Percentiles rank a stretch among this genome's conserved stretches.
Conservation (phyloP, 768 basidiomycete species). For the Termitomyces sp. region DNA sequence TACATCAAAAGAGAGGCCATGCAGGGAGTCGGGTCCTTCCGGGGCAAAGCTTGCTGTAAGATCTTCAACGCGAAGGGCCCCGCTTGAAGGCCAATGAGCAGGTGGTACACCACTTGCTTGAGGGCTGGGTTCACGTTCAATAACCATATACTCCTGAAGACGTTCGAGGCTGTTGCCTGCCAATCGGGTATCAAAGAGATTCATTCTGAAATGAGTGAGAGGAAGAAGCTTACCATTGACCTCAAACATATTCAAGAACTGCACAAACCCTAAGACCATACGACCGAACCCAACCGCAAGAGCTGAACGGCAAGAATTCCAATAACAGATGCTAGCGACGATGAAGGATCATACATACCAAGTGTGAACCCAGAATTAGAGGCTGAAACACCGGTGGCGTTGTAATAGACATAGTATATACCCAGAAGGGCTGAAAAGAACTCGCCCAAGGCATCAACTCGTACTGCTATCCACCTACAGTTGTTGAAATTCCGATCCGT, state of each 20-base stretch:
- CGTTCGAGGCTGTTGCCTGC: slow-evolving; percentile 48
- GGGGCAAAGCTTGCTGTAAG: slow-evolving; percentile 50
- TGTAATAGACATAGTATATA: slow-evolving; percentile 51
- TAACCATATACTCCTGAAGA: slow-evolving; percentile 56
- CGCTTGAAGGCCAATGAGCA: slow-evolving; percentile 55
- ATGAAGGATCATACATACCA: too few relatives aligned
- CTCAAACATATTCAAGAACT: slow-evolving; percentile 38
- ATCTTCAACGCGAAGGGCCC: slow-evolving; percentile 8
- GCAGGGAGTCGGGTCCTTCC: slow-evolving; percentile 10
- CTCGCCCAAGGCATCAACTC: slow-evolving; percentile 53
- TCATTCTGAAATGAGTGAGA: neutral
- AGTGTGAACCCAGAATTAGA: slow-evolving; percentile 12
- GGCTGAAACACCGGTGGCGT: slow-evolving; percentile 31
- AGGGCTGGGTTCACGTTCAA: slow-evolving; percentile 50
- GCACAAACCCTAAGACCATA: slow-evolving; percentile 45
- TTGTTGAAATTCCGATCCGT: neutral
- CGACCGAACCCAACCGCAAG: slow-evolving; percentile 45
- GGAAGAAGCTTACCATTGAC: slow-evolving; percentile 30
- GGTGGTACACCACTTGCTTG: slow-evolving; percentile 41
- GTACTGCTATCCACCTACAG: slow-evolving; percentile 35
- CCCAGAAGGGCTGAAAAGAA: slow-evolving; percentile 51
- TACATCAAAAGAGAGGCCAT: slow-evolving; percentile 45
- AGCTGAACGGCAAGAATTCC: too few relatives aligned
- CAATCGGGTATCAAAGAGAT: neutral
- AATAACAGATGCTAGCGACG: too few relatives aligned